These are phyloP conservation scores for Chytridium lagenaria DNA, from an alignment of 371 early-diverging fungal genomes.

Conservation along the genomic window DNA sequence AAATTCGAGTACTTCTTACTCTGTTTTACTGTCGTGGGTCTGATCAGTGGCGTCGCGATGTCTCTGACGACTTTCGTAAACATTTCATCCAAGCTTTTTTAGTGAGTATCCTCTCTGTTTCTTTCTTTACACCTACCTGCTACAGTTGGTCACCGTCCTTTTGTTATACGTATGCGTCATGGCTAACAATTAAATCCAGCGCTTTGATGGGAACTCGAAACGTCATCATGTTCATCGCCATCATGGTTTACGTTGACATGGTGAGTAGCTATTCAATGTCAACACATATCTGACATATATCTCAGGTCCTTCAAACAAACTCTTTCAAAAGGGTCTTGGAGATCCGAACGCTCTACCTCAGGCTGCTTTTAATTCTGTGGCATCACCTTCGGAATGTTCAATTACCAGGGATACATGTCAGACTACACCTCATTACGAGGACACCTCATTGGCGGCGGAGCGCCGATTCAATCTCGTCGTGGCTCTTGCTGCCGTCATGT, in stretches of 20 bases:
- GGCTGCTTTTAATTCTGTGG: neutral
- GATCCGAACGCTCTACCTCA: neutral
- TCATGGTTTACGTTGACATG: conserved; percentile 22
- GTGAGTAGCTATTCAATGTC: neutral
- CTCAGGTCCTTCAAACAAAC: neutral
- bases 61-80: conserved; percentile 10
- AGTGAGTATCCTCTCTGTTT: neutral
- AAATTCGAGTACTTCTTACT: conserved; percentile 4
- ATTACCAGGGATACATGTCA: conserved; percentile 17
- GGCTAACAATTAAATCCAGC: neutral
- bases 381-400: conserved; percentile 3
- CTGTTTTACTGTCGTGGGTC: neutral
- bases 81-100: conserved; percentile 2
- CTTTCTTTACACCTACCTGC: neutral
- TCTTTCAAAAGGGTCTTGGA: neutral
- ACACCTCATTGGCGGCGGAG: neutral
- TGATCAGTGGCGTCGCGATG: neutral
- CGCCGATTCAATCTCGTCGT: neutral
- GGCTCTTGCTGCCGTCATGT: neutral
- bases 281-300: neutral
- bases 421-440: neutral
- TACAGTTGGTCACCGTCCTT: neutral
- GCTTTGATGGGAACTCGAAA: neutral
- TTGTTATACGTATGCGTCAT: no score
- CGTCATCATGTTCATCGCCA: neutral